Evolutionary conservation across 805 yeast genomes (phyloP), one percentile per base, ranked within the genome.

Genomic region (Starmerella powellii): DNA sequence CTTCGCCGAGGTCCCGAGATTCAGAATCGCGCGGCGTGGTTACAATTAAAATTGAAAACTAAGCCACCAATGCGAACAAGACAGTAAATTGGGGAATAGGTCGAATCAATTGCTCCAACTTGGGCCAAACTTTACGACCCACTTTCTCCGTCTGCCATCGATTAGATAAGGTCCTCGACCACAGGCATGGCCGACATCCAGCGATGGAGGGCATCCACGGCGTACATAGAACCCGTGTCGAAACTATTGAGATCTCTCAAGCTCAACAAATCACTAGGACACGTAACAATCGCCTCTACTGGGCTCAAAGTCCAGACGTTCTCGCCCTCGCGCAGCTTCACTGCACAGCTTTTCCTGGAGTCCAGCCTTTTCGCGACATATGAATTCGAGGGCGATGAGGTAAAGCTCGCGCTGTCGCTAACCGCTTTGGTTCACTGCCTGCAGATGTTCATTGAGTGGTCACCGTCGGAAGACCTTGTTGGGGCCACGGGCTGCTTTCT

Each of bases 401-500:
- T 11, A 30, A 31, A 31, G 37, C 26, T 42, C 16, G 31, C 41
- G 24, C 29, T 50, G 10, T 45, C 44, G n/a, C 37, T 45, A n/a
- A n/a, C 23, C 6, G 42, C 54, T 3, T 35, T 50, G 2, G 55
- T 51, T 15, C 43, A 39, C 18, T 44, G 42, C 38, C 34, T 41
- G 35, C 52, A 20, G 41, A 54, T 40, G 50, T 57, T 40, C 51
- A 56, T 41, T 37, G 76, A 6, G 46, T 77, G 42, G 65, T 70
- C 17, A 72, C 70, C 51, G 58, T 64, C 26, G 24, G 41, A 28
- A 16, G 44, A 21, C 11, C 31, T n/a, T 8, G 31, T 39, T 6
- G 30, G 40, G 8, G 23, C 18, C 15, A 31, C 34, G 8, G 33
- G 32, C 17, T 74, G 79, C 50, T 63, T 71, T 0, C 46, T 78